Percentiles rank a stretch among this genome's conserved stretches.
These are phyloP conservation scores for Phytopythium montanum DNA, from an alignment of 352 stramenopile species.

Conservation along the genomic window DNA sequence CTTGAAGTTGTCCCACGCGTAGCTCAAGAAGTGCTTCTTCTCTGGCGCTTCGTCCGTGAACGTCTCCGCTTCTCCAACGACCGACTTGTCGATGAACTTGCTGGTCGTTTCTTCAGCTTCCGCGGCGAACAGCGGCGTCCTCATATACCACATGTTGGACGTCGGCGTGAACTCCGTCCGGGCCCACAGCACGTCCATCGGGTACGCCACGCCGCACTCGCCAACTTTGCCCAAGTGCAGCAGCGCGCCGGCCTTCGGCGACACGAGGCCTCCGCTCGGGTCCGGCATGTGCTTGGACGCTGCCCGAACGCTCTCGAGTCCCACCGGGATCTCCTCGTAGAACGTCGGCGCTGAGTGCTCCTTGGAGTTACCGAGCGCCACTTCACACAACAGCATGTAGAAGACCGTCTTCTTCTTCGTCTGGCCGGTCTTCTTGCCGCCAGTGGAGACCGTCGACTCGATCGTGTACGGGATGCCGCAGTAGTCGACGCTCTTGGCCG, in stretches of 20 bases:
- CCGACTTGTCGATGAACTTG: slow-evolving; percentile 40
- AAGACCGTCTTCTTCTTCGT: slow-evolving; percentile 34
- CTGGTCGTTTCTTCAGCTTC: slow-evolving; percentile 33
- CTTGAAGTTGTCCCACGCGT: slow-evolving; percentile 17
- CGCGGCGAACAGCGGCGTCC: slow-evolving; percentile 25
- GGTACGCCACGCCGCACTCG: slow-evolving; percentile 34
- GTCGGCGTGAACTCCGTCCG: slow-evolving; percentile 32
- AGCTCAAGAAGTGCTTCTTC: slow-evolving; percentile 29
- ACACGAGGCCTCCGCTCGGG: slow-evolving; percentile 43
- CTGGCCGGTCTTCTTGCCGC: slow-evolving; percentile 19
- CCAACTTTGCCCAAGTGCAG: slow-evolving; percentile 51
- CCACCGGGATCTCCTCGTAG: slow-evolving; percentile 36
- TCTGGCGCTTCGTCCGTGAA: slow-evolving; percentile 30
- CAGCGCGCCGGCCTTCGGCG: slow-evolving; percentile 41
- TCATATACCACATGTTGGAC: slow-evolving; percentile 33
- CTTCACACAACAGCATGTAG: slow-evolving; percentile 77
- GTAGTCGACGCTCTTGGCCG: slow-evolving; percentile 76
- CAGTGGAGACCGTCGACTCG: slow-evolving; percentile 18
- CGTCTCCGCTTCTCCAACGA: slow-evolving; percentile 30
- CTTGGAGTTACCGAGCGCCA: slow-evolving; percentile 45
- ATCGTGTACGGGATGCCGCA: slow-evolving; percentile 56
- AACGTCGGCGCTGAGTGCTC: slow-evolving; percentile 25
- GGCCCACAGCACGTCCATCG: slow-evolving; percentile 45
- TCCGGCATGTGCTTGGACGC: slow-evolving; percentile 46
- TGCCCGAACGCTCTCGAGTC: slow-evolving; percentile 60